Percentiles rank a stretch among this genome's conserved stretches.
phyloP scores from a whole-genome alignment of 1,284 basidiomycete species.

The Takashimella tepidaria region DNA sequence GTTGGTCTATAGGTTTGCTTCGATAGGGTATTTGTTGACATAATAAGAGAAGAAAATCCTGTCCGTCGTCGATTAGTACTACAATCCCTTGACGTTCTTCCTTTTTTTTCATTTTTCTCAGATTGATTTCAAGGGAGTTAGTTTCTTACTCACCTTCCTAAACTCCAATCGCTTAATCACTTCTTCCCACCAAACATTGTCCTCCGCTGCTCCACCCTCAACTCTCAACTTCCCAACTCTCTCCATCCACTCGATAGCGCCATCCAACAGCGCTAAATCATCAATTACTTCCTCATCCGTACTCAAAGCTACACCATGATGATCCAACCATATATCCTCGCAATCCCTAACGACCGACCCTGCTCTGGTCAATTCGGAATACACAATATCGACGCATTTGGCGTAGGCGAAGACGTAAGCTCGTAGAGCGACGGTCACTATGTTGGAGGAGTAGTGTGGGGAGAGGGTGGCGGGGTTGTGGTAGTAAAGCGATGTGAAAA shows the following conservation, averaged over 20 bases:
- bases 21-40: neutral
- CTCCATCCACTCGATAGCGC: conserved; percentile 56
- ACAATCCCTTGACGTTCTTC: no score
- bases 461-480: conserved; percentile 52
- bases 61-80: no score
- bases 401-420: conserved; percentile 66
- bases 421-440: conserved; percentile 65
- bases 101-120: no score
- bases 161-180: conserved; percentile 8
- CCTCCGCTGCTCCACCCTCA: conserved; percentile 2
- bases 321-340: conserved; percentile 84
- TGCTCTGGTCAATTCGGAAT: conserved; percentile 62
- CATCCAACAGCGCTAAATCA: conserved; percentile 59
- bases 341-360: conserved; percentile 66
- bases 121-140: no score
- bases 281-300: conserved; percentile 62
- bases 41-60: neutral
- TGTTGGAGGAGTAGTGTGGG: conserved; percentile 52
- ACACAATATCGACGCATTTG: conserved; percentile 77
- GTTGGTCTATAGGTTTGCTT: neutral
- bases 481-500: conserved; percentile 74
- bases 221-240: neutral
- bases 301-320: conserved; percentile 71
- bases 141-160: conserved; percentile 4
- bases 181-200: conserved; percentile 2